A percentile compares a stretch with the other conserved stretches of the same genome.
These are phyloP conservation scores for Aspergillus saccharolyticus DNA, from an alignment of 495 filamentous ascomycete species.

Conservation along the genomic window DNA sequence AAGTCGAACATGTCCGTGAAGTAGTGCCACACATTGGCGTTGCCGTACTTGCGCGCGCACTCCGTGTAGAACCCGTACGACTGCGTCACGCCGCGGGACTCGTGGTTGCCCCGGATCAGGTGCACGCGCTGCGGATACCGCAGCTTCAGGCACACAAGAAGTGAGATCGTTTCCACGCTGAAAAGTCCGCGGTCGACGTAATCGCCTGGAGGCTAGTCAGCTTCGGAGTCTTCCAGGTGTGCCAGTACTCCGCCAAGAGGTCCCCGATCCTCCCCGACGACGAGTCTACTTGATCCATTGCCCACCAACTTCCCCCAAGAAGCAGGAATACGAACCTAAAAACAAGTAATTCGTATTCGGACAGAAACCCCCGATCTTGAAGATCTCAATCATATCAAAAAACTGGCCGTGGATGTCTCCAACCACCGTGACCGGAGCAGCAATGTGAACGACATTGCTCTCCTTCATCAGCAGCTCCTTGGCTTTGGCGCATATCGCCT, in stretches of 20 bases:
- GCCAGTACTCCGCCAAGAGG: too few relatives aligned
- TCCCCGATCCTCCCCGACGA: slow-evolving; percentile 4
- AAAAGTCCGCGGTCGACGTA: slow-evolving; percentile 98
- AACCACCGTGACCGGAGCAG: slow-evolving; percentile 94
- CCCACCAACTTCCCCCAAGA: background rate
- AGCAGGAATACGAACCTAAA: slow-evolving; percentile 56
- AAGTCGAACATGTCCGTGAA: slow-evolving; percentile 99
- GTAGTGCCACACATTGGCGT: slow-evolving; percentile 98
- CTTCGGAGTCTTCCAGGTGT: background rate
- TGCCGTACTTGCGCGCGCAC: slow-evolving; percentile 94
- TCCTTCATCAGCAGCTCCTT: slow-evolving; percentile 99
- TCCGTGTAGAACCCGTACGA: slow-evolving; percentile 99
- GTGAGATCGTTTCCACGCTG: slow-evolving; percentile 93
- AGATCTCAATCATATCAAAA: slow-evolving; percentile 97
- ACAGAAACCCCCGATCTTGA: slow-evolving; percentile 93
- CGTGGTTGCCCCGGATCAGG: slow-evolving; percentile 93
- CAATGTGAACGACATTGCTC: slow-evolving; percentile 98
- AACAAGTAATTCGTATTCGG: slow-evolving; percentile 98
- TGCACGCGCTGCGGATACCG: slow-evolving; percentile 89
- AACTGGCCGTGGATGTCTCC: slow-evolving; percentile 99
- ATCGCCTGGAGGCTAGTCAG: slow-evolving; percentile 56
- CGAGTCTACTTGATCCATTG: background rate
- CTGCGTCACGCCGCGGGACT: slow-evolving; percentile 94
- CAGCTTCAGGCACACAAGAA: slow-evolving; percentile 90
- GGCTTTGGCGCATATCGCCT: slow-evolving; percentile 98